Percentiles rank a stretch among this genome's conserved stretches.
Conservation (phyloP, 495 filamentous ascomycete species). For the Trichoderma virens region DNA sequence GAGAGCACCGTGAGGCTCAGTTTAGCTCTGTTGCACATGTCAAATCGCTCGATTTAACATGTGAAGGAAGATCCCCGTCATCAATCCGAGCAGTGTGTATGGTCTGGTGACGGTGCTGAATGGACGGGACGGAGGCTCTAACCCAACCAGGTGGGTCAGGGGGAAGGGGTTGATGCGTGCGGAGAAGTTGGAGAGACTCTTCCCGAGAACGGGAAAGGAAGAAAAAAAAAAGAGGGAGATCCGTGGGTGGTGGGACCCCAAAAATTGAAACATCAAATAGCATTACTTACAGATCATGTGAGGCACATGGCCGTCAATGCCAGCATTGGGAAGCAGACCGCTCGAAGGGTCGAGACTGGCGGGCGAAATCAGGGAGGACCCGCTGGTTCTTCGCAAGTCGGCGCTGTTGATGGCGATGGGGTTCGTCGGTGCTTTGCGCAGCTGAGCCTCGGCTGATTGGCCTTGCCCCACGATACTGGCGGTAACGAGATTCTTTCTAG, state of each 20-base stretch:
- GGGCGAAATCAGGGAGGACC: slow-evolving; percentile 23
- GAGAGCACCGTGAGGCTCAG: background rate
- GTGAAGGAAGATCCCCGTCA: slow-evolving; percentile 13
- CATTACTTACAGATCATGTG: slow-evolving; percentile 51
- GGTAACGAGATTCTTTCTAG: slow-evolving; percentile 33
- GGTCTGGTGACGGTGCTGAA: background rate
- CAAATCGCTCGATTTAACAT: slow-evolving; percentile 14
- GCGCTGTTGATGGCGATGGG: slow-evolving; percentile 23
- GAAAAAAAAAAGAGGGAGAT: too few relatives aligned
- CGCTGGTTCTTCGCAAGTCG: slow-evolving; percentile 20
- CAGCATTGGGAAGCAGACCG: slow-evolving; percentile 17
- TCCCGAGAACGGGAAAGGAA: too few relatives aligned
- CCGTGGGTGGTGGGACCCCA: background rate
- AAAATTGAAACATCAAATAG: background rate
- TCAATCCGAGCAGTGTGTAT: background rate
- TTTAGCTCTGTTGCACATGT: background rate
- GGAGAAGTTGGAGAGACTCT: slow-evolving; percentile 8
- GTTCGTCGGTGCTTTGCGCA: slow-evolving; percentile 27
- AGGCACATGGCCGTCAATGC: slow-evolving; percentile 42
- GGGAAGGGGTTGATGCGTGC: background rate
- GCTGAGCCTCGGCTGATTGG: slow-evolving; percentile 30
- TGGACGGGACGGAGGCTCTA: background rate
- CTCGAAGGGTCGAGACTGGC: slow-evolving; percentile 21
- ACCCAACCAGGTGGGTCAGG: background rate
- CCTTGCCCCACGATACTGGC: slow-evolving; percentile 19